Base-by-base conservation (phyloP, 2,329 filamentous ascomycete genomes). In the Pseudogymnoascus sp. region DNA sequence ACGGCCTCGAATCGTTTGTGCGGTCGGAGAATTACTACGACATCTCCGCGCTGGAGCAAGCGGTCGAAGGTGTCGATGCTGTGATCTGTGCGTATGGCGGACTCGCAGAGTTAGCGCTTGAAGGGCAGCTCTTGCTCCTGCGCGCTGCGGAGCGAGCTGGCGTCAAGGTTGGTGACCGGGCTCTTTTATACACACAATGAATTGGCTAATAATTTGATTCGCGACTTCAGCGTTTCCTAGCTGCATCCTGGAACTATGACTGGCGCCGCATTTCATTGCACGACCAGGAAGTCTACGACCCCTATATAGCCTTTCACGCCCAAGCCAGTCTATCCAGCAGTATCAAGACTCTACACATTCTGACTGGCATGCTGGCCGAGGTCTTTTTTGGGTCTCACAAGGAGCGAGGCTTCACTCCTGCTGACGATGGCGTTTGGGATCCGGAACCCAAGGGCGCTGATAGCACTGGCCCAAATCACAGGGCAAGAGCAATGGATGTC, bases 41-140 rank as follows among this genome's bases (percentile, higher is more conserved):
- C 31, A 67, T 73, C 5, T 5, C 68, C 0, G 74, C 75, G 1
- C 61, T 77, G 1, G 72, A 76, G 2, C 62, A 66, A 3, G 75
- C 74, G 5, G 70, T 71, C 12, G 26, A 62, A 0, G 74, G 73
- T 5, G 75, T 75, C 10, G 74, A 76, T 60, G 73, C 74, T 5
- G 66, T 77, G n/a, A 71, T 77, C 21, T 71, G 69, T 62, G 71
- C 73, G 3, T 75, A 75, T 60, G 65, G 63, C 10, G 64, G 63
- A 2, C 45, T 54, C 6, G 69, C 73, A 1, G 64, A 71, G 36
- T 62, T 73, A 3, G 63, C 63, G 4, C 64, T 77, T 8, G 75
- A 76, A 6, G 75, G 69, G 2, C 71, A 76, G 34, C 68, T 77
- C 2, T 63, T 75, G 11, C 73, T 77, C 0, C 67, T 77, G 1